Conservation (phyloP, 805 yeast genomes). For the Metschnikowia lunata region DNA sequence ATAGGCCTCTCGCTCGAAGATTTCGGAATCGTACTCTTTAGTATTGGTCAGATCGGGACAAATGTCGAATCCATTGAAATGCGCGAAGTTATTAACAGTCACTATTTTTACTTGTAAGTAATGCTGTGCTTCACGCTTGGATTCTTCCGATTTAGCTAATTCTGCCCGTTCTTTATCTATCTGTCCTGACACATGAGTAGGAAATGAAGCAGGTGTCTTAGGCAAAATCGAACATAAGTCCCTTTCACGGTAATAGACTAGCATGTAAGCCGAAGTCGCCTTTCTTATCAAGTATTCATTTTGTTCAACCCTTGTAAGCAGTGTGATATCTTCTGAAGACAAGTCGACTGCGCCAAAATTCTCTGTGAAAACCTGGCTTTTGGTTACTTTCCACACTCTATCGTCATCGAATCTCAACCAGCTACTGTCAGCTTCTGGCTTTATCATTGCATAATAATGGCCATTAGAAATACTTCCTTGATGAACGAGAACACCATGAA, state of each 20-base stretch:
- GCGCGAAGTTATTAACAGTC: conserved; percentile 48
- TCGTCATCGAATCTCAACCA: conserved; percentile 98
- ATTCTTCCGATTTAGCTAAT: conserved; percentile 50
- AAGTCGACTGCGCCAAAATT: conserved; percentile 80
- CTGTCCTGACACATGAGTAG: conserved; percentile 62
- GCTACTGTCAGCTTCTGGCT: conserved; percentile 52
- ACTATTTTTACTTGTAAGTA: conserved; percentile 50
- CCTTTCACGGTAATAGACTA: conserved; percentile 78
- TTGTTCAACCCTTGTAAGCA: conserved; percentile 55
- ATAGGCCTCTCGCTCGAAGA: conserved; percentile 43
- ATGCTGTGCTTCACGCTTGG: conserved; percentile 57
- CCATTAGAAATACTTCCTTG: conserved; percentile 95
- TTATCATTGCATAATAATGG: conserved; percentile 91
- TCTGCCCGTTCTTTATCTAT: conserved; percentile 61
- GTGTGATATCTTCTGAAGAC: conserved; percentile 44
- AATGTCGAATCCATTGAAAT: conserved; percentile 70
- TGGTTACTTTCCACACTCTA: conserved; percentile 81
- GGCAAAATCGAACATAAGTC: conserved; percentile 55
- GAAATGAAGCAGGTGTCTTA: conserved; percentile 43
- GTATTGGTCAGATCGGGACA: conserved; percentile 55
- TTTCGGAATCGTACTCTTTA: conserved; percentile 45
- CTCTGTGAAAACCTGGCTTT: conserved; percentile 81
- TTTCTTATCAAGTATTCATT: conserved; percentile 63
- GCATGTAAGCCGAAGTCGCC: conserved; percentile 95
- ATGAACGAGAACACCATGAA: conserved; percentile 94